Evolutionary conservation across 306 rosid genomes (phyloP).

Genomic region (Lablab purpureus): DNA sequence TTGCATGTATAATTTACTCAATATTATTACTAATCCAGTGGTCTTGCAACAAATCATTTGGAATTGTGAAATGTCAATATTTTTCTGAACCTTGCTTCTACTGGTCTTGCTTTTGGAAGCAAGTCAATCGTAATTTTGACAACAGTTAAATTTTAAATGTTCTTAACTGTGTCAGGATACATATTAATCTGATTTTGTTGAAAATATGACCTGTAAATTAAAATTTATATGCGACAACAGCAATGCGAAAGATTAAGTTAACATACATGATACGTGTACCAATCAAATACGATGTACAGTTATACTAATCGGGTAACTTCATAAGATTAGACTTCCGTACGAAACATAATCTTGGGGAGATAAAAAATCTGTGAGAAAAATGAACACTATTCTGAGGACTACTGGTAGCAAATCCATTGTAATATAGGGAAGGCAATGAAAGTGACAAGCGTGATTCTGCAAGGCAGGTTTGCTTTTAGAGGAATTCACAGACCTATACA

Average conservation of each 20-base stretch:
- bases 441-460: slow-evolving; percentile 39
- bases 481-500: slow-evolving; percentile 58
- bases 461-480: slow-evolving; percentile 47
- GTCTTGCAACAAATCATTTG: background rate
- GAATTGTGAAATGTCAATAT: background rate
- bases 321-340: background rate
- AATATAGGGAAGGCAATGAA: slow-evolving; percentile 12
- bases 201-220: background rate
- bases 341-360: slow-evolving; percentile 16
- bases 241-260: background rate
- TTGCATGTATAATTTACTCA: background rate
- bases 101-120: background rate
- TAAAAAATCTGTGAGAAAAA: slow-evolving; percentile 12
- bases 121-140: background rate
- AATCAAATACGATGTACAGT: background rate
- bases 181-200: no score
- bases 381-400: slow-evolving; percentile 20
- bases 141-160: background rate
- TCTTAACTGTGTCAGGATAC: no score
- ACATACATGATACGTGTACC: background rate
- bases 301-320: background rate
- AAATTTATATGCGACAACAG: background rate
- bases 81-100: background rate
- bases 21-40: background rate
- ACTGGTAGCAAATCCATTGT: slow-evolving; percentile 37